Evolutionary conservation across 1,284 basidiomycete genomes (phyloP), one percentile per base, ranked within the genome.

Genomic region (Flammula alnicola): DNA sequence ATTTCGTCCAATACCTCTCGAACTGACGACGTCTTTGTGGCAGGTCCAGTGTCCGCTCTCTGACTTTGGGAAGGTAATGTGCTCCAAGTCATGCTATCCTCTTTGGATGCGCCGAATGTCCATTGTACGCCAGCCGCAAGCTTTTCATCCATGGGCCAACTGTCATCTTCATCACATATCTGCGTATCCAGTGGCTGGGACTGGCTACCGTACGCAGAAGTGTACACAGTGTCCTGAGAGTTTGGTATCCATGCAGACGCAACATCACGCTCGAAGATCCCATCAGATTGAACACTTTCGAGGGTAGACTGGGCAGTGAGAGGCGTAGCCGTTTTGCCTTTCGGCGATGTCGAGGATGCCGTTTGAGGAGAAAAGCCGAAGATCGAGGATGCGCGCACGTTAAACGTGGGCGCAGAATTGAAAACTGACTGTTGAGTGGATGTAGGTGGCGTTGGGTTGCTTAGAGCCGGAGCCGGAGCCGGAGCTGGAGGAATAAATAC

Each of bases 61-160:
- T 77, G 77, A 55, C 77, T 81, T 49, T 78, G 72, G 5, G 78
- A 79, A n/a, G 81, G 81, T 38, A 78, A 62, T 11, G 82, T 83
- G 56, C 83, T 87, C 87, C 86, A 88, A 9, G 86, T 86, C 72
- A 80, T 74, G 54, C 78, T 83, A 54, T 88, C 86, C 42, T 88
- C 84, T 54, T 79, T 75, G 62, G 46, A 69, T 57, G 48, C 63
- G 12, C 69, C 72, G 43, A 82, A 81, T 22, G 78, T 79, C 86
- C 87, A 88, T 50, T 78, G 71, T 5, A 70, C 71, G 6, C 70
- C 74, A 23, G 74, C 70, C 3, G 74, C 70, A 49, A 85, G 68
- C 59, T 82, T 84, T 53, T 84, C 84, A 33, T 86, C 81, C 31
- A 86, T 67, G 8, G 81, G 83, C 85, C 86, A 90, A 61, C 84